Conservation (phyloP, 768 basidiomycete genomes). For the Collybia mongolica region DNA sequence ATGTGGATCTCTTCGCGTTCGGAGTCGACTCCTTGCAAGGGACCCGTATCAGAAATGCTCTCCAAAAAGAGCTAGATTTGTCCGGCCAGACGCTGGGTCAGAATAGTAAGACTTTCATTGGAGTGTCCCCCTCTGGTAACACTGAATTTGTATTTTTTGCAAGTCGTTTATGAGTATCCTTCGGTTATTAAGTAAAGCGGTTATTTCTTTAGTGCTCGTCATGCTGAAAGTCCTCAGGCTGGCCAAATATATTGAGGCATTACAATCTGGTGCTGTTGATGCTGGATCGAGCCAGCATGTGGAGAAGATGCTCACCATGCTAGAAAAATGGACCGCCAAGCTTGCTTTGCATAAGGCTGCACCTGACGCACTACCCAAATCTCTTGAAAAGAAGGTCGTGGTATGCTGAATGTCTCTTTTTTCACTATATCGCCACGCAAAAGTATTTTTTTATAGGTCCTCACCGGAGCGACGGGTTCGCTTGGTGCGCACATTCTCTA, state of each 20-base stretch:
- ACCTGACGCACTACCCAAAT: neutral
- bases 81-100: conserved; percentile 27
- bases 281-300: conserved; percentile 26
- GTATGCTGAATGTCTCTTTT: no score
- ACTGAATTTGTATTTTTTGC: no score
- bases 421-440: neutral
- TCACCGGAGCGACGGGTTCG: conserved; percentile 55
- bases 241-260: conserved; percentile 35
- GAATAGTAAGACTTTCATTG: conserved; percentile 22
- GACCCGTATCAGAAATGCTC: conserved; percentile 46
- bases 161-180: no score
- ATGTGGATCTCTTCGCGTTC: conserved; percentile 43
- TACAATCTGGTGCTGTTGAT: conserved; percentile 26
- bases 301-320: conserved; percentile 39
- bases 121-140: no score
- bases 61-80: conserved; percentile 38
- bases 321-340: conserved; percentile 37
- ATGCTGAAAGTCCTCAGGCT: conserved; percentile 22
- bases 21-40: conserved; percentile 57
- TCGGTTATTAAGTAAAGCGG: no score
- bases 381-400: no score
- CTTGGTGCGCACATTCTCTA: conserved; percentile 54
- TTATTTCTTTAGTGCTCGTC: conserved; percentile 5
- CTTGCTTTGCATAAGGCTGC: conserved; percentile 7
- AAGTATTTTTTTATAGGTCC: conserved; percentile 25